These are phyloP conservation scores for Canavalia gladiata DNA, from an alignment of 306 rosid genomes.

Conservation along the genomic window DNA sequence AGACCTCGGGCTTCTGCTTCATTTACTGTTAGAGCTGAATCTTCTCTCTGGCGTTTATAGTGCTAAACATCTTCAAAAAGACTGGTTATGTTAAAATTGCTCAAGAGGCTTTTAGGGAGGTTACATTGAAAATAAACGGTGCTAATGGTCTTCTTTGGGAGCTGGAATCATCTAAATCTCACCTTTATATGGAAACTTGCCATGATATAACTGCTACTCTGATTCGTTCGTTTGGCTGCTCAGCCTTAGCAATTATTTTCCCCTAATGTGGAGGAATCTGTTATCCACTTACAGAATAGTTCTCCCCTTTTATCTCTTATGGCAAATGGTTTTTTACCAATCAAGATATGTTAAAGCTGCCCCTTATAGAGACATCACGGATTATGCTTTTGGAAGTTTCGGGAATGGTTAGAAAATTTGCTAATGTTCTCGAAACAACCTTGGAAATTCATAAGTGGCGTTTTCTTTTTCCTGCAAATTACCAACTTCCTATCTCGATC, in stretches of 20 bases:
- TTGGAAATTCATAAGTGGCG: too few species aligned
- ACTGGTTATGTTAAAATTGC: constrained; percentile 87
- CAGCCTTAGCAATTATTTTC: constrained; percentile 93
- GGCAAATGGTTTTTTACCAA: too few species aligned
- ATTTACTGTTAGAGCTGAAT: constrained; percentile 57
- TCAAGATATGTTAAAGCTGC: too few species aligned
- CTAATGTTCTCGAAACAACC: too few species aligned
- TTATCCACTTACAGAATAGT: constrained; percentile 90
- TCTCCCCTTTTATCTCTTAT: too few species aligned
- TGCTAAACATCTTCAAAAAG: constrained; percentile 71
- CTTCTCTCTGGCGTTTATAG: constrained; percentile 63
- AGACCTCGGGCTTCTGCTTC: constrained; percentile 85
- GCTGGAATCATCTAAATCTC: constrained; percentile 80
- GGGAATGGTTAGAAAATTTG: too few species aligned
- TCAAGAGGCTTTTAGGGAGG: constrained; percentile 83
- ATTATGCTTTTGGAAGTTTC: too few species aligned
- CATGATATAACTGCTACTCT: constrained; percentile 80
- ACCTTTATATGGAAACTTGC: constrained; percentile 79
- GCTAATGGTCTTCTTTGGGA: constrained; percentile 83
- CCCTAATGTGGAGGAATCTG: constrained; percentile 92
- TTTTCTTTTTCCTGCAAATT: too few species aligned
- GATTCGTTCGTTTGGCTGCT: constrained; percentile 71
- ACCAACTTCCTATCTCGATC: too few species aligned
- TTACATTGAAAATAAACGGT: constrained; percentile 78
- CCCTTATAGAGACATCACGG: too few species aligned